These are phyloP conservation scores for Sporobolomyces phaffii DNA, from an alignment of 768 basidiomycete genomes.

Conservation along the genomic window DNA sequence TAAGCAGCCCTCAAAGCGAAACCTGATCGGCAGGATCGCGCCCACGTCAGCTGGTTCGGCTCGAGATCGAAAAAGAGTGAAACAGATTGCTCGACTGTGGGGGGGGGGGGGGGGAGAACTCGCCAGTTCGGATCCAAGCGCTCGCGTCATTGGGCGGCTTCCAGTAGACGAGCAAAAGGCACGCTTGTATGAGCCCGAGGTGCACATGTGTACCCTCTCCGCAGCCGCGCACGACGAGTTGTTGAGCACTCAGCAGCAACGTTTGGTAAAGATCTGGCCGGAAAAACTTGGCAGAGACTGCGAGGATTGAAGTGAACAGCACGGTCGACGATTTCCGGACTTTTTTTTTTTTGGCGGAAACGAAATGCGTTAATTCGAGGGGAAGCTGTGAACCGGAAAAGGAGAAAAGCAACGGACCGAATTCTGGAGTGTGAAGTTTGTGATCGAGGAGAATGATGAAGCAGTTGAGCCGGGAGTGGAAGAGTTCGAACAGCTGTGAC, in stretches of 20 bases:
- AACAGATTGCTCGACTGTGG: too few relatives aligned
- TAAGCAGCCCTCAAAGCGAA: background rate
- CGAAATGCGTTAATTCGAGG: too few relatives aligned
- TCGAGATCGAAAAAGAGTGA: too few relatives aligned
- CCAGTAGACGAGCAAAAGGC: slow-evolving; percentile 24
- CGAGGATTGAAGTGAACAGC: slow-evolving; percentile 32
- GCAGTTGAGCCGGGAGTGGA: slow-evolving; percentile 18
- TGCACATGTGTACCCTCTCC: slow-evolving; percentile 7
- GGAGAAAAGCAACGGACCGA: background rate
- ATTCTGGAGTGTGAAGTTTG: slow-evolving; percentile 14
- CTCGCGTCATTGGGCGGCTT: slow-evolving; percentile 8
- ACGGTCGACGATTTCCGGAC: slow-evolving; percentile 25
- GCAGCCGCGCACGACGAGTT: slow-evolving; percentile 17
- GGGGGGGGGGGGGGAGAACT: too few relatives aligned
- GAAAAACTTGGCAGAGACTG: slow-evolving; percentile 35
- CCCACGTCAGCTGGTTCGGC: background rate
- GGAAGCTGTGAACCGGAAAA: too few relatives aligned
- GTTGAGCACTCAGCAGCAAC: slow-evolving; percentile 14
- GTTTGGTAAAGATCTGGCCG: slow-evolving; percentile 20
- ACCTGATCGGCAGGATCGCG: background rate
- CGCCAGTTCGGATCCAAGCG: slow-evolving; percentile 26
- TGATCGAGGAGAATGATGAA: slow-evolving; percentile 30
- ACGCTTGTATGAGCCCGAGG: slow-evolving; percentile 18
- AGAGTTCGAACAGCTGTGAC: background rate
- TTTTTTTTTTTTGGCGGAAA: too few relatives aligned